These are phyloP conservation scores for Gymnopilus dilepis DNA, from an alignment of 768 basidiomycete species.

Conservation along the genomic window DNA sequence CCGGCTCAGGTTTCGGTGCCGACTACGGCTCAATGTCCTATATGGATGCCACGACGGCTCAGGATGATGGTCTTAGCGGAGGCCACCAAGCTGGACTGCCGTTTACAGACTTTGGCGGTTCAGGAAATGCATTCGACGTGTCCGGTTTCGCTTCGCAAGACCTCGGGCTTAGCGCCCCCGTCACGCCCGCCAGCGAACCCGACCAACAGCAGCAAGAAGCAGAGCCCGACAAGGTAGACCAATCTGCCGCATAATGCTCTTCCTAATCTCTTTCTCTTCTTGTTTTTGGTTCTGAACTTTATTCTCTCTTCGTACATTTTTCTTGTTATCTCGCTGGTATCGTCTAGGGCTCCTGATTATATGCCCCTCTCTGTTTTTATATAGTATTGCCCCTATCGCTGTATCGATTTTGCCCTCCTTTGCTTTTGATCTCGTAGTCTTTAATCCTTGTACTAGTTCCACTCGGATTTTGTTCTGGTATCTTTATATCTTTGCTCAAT, in stretches of 20 bases:
- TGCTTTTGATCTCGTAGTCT: slow-evolving; percentile 34
- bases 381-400: slow-evolving; percentile 28
- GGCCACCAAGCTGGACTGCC: slow-evolving; percentile 68
- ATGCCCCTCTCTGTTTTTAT: slow-evolving; percentile 26
- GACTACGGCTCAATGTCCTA: slow-evolving; percentile 74
- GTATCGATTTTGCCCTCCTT: slow-evolving; percentile 33
- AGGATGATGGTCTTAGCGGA: slow-evolving; percentile 65
- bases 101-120: slow-evolving; percentile 71
- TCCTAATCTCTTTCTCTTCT: slow-evolving; percentile 23
- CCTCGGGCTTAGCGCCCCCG: slow-evolving; percentile 58
- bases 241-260: slow-evolving; percentile 38
- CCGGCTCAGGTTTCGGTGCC: slow-evolving; percentile 63
- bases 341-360: slow-evolving; percentile 24
- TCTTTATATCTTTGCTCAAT: slow-evolving; percentile 33
- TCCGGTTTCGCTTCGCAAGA: slow-evolving; percentile 70
- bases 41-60: slow-evolving; percentile 71
- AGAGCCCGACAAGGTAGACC: slow-evolving; percentile 74
- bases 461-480: slow-evolving; percentile 43
- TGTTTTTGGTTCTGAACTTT: slow-evolving; percentile 28
- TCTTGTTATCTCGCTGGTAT: slow-evolving; percentile 27
- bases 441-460: slow-evolving; percentile 45
- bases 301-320: slow-evolving; percentile 25
- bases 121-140: slow-evolving; percentile 73
- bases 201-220: slow-evolving; percentile 59
- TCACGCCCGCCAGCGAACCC: slow-evolving; percentile 59